Conservation (phyloP, 306 rosid species). For the Acacia crassicarpa region DNA sequence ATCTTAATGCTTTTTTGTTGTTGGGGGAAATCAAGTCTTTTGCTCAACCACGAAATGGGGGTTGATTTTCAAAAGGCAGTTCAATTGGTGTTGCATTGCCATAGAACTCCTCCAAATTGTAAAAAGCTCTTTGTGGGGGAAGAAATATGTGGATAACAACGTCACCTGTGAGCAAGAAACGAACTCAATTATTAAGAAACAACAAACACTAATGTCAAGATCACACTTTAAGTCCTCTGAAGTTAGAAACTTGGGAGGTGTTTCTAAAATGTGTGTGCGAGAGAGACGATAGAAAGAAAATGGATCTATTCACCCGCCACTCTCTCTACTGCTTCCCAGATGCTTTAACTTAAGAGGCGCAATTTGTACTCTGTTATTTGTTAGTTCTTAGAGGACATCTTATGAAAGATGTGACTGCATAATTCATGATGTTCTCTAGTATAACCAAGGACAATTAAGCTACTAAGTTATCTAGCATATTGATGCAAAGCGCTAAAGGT, state of each 20-base stretch:
- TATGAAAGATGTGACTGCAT: not conserved
- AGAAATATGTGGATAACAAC: constrained; percentile 91
- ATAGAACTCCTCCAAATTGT: constrained; percentile 94
- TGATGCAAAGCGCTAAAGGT: not conserved
- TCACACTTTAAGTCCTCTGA: not conserved
- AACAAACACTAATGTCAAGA: not conserved
- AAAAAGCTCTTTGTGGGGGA: constrained; percentile 81
- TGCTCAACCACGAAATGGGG: constrained; percentile 59
- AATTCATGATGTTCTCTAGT: not conserved
- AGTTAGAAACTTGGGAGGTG: not conserved
- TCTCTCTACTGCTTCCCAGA: not conserved
- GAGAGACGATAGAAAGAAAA: not conserved
- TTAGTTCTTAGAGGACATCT: not conserved
- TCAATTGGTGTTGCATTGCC: constrained; percentile 77
- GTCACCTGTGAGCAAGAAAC: constrained; percentile 68
- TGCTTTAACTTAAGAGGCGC: not conserved
- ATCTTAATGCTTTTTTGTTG: not conserved
- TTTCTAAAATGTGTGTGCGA: not conserved
- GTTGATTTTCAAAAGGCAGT: constrained; percentile 79
- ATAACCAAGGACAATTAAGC: not conserved
- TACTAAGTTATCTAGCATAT: not conserved
- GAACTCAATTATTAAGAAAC: constrained; percentile 12
- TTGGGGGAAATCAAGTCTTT: not conserved
- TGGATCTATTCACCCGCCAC: not conserved
- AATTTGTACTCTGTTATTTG: not conserved